Conservation (phyloP, 345 rosid species). For the Moricandia moricandioides region DNA sequence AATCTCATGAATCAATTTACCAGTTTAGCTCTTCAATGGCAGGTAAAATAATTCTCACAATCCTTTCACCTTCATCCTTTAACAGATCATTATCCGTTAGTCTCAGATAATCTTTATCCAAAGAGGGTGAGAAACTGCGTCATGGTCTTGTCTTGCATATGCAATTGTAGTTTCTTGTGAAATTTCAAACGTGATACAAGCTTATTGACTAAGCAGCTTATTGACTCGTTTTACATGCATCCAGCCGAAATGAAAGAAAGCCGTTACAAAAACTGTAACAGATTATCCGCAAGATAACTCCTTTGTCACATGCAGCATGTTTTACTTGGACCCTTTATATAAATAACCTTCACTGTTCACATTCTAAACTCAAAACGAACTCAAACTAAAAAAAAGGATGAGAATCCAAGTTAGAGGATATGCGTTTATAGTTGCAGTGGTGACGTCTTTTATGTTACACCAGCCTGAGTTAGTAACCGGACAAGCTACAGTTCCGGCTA, state of each 20-base stretch:
- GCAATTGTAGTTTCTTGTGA: constrained; percentile 1
- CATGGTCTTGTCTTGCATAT: constrained; percentile 23
- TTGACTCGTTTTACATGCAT: constrained; percentile 20
- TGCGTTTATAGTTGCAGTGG: constrained; percentile 15
- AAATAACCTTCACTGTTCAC: not conserved
- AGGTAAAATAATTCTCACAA: not conserved
- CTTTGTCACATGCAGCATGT: constrained; percentile 29
- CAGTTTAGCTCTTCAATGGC: not conserved
- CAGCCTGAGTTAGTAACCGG: constrained; percentile 30
- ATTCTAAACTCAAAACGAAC: not conserved
- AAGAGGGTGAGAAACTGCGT: constrained; percentile 7
- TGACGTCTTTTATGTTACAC: constrained; percentile 22
- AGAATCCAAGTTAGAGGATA: not conserved
- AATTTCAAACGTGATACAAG: constrained; percentile 28
- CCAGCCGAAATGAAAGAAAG: constrained; percentile 18
- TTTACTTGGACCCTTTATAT: constrained; percentile 15
- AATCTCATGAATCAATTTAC: not conserved
- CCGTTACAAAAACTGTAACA: too few relatives aligned
- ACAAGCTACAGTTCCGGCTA: constrained; percentile 53
- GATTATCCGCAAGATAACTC: constrained; percentile 26
- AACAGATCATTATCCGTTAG: constrained; percentile 1
- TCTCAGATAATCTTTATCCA: constrained; percentile 22
- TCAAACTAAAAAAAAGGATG: constrained; percentile 13
- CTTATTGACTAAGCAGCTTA: constrained; percentile 6
- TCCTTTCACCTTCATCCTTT: not conserved